Conservation (phyloP, 2,329 filamentous ascomycete species). For the Pseudocercospora musae region DNA sequence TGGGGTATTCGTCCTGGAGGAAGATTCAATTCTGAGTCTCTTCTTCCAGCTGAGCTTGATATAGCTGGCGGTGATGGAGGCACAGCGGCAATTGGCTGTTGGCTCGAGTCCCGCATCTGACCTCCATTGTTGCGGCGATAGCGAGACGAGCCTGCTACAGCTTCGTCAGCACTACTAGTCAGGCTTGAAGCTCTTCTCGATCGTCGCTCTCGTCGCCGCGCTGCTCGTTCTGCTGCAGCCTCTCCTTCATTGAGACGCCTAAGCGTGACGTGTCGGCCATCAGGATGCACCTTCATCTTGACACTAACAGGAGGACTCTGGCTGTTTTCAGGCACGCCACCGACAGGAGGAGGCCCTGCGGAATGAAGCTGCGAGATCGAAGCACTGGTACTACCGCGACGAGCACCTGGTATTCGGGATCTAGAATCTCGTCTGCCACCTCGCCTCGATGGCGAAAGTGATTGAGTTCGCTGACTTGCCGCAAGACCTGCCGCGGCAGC, state of each 20-base stretch:
- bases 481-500: slow-evolving; percentile 24
- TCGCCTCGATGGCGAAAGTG: slow-evolving; percentile 28
- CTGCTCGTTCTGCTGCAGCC: slow-evolving; percentile 58
- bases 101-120: slow-evolving; percentile 21
- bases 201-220: slow-evolving; percentile 48
- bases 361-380: slow-evolving; percentile 10
- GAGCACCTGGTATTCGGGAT: slow-evolving; percentile 15
- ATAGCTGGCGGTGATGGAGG: slow-evolving; percentile 31
- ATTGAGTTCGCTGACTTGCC: slow-evolving; percentile 27
- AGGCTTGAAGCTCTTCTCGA: slow-evolving; percentile 34
- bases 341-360: slow-evolving; percentile 17
- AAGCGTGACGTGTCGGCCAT: slow-evolving; percentile 61
- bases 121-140: slow-evolving; percentile 20
- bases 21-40: slow-evolving; percentile 29
- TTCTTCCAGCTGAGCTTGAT: slow-evolving; percentile 19
- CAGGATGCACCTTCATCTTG: slow-evolving; percentile 63
- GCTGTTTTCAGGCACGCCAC: slow-evolving; percentile 28
- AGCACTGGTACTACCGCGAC: slow-evolving; percentile 17
- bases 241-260: slow-evolving; percentile 60
- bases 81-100: slow-evolving; percentile 33
- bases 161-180: slow-evolving; percentile 37
- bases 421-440: slow-evolving; percentile 8
- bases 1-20: slow-evolving; percentile 23
- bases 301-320: slow-evolving; percentile 59
- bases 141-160: slow-evolving; percentile 15